These are phyloP conservation scores for Barbarea vulgaris DNA, from an alignment of 345 rosid species.

Conservation along the genomic window DNA sequence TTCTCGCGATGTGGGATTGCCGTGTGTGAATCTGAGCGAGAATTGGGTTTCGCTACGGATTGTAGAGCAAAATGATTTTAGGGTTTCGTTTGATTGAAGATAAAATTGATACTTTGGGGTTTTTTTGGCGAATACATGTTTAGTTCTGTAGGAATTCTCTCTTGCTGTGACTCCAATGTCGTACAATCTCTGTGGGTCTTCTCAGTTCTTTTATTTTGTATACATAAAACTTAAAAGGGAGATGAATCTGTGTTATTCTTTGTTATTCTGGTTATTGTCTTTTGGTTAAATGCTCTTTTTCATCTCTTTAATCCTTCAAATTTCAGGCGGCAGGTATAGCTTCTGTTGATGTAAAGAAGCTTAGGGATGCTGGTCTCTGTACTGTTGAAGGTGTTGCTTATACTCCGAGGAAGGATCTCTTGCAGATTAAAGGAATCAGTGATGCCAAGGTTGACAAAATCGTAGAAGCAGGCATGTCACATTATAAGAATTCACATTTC, in stretches of 20 bases:
- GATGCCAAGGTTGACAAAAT: slow-evolving; percentile 96
- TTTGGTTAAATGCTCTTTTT: slow-evolving; percentile 15
- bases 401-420: slow-evolving; percentile 93
- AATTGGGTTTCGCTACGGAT: slow-evolving; percentile 20
- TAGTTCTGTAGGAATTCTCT: background rate
- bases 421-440: slow-evolving; percentile 94
- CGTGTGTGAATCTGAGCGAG: slow-evolving; percentile 7
- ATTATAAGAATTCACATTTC: background rate
- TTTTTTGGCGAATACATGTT: background rate
- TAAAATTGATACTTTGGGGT: background rate
- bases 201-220: background rate
- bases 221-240: background rate
- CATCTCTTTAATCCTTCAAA: slow-evolving; percentile 25
- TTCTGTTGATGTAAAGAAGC: slow-evolving; percentile 85
- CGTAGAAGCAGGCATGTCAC: slow-evolving; percentile 78
- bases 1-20: background rate
- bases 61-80: background rate
- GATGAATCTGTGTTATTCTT: background rate
- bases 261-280: background rate
- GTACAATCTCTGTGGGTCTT: background rate
- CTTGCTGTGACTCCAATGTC: background rate
- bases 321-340: slow-evolving; percentile 84
- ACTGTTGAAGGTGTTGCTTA: slow-evolving; percentile 92
- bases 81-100: slow-evolving; percentile 17
- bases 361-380: slow-evolving; percentile 90